Evolutionary conservation across 73 alveolate genomes (phyloP).

Genomic region (Durusdinium trenchii): DNA sequence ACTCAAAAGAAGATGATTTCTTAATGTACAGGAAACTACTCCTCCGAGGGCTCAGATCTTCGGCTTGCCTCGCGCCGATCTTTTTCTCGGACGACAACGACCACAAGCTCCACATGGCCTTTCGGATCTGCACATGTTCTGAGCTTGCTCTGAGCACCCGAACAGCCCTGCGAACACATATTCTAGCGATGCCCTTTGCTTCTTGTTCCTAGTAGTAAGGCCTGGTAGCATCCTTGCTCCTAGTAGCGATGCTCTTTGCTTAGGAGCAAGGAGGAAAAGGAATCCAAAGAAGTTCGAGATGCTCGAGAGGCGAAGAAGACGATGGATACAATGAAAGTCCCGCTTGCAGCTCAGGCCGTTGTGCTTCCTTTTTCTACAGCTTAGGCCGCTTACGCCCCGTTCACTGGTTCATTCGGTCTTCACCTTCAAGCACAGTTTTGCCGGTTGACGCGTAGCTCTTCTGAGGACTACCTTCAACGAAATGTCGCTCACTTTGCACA

Average conservation of each 20-base stretch:
- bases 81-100: background rate
- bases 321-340: constrained; percentile 78
- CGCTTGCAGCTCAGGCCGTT: background rate
- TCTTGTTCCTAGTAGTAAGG: no score
- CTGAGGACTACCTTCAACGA: constrained; percentile 56
- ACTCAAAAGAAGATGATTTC: no score
- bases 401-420: no score
- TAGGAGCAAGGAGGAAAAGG: background rate
- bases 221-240: background rate
- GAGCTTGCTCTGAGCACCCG: no score
- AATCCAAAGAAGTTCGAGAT: constrained; percentile 15
- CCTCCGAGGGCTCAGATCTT: no score
- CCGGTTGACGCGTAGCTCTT: no score
- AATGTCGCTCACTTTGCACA: background rate
- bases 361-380: no score
- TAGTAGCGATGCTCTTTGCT: background rate
- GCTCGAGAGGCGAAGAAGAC: constrained; percentile 52
- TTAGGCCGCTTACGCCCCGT: no score
- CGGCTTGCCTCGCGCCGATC: background rate
- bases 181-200: no score
- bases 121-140: background rate
- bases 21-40: no score
- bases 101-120: background rate
- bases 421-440: no score
- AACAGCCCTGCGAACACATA: no score